These are phyloP conservation scores for Crotalaria pallida DNA, from an alignment of 306 rosid genomes.

Conservation along the genomic window DNA sequence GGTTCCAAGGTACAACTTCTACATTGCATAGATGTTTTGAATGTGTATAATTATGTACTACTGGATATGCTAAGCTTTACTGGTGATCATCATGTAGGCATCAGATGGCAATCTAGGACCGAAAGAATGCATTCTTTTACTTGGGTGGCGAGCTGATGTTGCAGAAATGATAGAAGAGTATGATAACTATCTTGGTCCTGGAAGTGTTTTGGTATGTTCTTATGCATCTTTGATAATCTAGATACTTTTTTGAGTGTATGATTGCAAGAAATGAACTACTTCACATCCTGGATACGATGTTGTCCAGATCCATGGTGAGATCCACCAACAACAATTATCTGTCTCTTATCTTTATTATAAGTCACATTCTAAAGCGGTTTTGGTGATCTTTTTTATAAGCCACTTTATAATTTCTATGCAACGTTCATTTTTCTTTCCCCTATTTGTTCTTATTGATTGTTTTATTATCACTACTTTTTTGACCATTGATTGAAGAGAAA, in stretches of 20 bases:
- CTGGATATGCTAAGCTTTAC: neutral
- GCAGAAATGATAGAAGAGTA: conserved; percentile 89
- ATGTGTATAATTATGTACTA: neutral
- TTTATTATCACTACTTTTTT: too few species aligned
- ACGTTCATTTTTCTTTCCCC: too few species aligned
- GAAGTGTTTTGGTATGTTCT: conserved; percentile 76
- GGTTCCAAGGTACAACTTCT: conserved; percentile 65
- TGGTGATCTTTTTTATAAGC: too few species aligned
- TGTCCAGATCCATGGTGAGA: too few species aligned
- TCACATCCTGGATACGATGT: too few species aligned
- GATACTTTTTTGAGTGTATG: neutral
- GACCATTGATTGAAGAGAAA: too few species aligned
- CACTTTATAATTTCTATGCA: too few species aligned
- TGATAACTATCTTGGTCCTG: conserved; percentile 97
- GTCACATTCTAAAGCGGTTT: too few species aligned
- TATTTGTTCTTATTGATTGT: too few species aligned
- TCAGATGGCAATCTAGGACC: conserved; percentile 74
- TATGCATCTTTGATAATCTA: neutral
- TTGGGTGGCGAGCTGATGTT: conserved; percentile 87
- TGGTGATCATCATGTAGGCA: conserved; percentile 42
- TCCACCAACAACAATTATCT: too few species aligned
- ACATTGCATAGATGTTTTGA: neutral
- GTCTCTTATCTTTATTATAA: too few species aligned
- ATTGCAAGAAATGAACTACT: too few species aligned
- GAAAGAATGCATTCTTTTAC: conserved; percentile 75